These are phyloP conservation scores for Fusarium sp. DNA, from an alignment of 2,329 filamentous ascomycete species.

Conservation along the genomic window DNA sequence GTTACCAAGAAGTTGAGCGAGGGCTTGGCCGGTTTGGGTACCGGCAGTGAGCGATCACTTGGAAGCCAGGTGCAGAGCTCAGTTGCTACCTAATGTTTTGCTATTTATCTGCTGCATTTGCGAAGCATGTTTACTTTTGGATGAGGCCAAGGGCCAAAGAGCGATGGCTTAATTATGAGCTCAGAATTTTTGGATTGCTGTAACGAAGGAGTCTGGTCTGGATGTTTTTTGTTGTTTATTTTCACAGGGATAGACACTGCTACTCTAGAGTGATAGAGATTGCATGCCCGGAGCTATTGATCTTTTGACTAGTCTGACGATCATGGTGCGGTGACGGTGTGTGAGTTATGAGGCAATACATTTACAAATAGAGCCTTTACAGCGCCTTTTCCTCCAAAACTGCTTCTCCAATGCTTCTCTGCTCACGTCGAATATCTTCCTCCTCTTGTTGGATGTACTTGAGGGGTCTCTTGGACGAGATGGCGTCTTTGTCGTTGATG, in stretches of 20 bases:
- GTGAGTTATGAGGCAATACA: neutral
- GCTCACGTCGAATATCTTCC: conserved; percentile 10
- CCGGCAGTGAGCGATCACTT: conserved; percentile 35
- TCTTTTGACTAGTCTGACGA: neutral
- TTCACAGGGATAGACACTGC: conserved; percentile 29
- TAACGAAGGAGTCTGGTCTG: conserved; percentile 13
- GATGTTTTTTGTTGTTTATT: conserved; percentile 1
- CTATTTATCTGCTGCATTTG: neutral
- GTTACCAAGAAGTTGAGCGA: conserved; percentile 53
- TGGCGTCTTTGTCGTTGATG: conserved; percentile 57
- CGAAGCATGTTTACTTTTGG: neutral
- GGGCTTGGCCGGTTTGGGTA: conserved; percentile 40
- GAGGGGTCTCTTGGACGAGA: conserved; percentile 46
- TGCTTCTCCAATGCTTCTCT: neutral
- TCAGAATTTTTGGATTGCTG: conserved; percentile 16
- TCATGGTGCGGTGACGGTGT: neutral
- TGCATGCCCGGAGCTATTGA: conserved; percentile 15
- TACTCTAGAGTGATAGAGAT: conserved; percentile 40
- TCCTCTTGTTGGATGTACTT: conserved; percentile 25
- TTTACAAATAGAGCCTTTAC: neutral
- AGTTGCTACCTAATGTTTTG: conserved; percentile 16
- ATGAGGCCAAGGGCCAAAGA: neutral
- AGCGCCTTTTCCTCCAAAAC: conserved; percentile 2
- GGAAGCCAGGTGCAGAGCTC: conserved; percentile 37
- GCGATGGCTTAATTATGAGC: conserved; percentile 17